These are phyloP conservation scores for Zygnema circumcarinatum DNA, from an alignment of 139 green algal genomes.

Conservation along the genomic window DNA sequence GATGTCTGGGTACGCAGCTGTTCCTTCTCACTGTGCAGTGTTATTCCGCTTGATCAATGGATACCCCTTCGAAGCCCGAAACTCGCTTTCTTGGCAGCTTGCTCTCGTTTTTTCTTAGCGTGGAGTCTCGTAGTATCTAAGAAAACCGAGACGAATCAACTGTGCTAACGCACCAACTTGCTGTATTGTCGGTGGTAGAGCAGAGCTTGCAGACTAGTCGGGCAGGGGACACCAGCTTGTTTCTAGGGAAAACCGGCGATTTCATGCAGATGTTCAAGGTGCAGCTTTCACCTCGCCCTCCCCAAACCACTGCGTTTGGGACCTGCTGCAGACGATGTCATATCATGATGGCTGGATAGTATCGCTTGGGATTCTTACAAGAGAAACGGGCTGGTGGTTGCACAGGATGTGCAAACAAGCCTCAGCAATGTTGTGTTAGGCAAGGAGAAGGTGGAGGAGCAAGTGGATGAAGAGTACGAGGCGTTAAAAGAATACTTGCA, in stretches of 20 bases:
- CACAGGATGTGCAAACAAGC: constrained; percentile 46
- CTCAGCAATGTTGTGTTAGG: constrained; percentile 51
- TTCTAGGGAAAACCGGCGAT: neutral
- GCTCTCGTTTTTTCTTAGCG: too few species aligned
- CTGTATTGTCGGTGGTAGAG: too few species aligned
- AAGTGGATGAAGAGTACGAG: constrained; percentile 80
- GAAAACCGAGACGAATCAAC: too few species aligned
- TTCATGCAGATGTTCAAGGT: constrained; percentile 60
- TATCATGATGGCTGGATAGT: too few species aligned
- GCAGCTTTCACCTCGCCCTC: neutral
- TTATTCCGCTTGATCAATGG: too few species aligned
- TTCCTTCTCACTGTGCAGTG: too few species aligned
- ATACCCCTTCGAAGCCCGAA: too few species aligned
- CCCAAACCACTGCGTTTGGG: neutral
- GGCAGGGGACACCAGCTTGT: constrained; percentile 1
- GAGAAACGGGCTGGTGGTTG: too few species aligned
- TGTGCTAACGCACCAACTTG: too few species aligned
- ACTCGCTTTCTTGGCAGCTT: too few species aligned
- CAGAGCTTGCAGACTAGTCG: neutral
- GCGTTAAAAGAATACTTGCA: constrained; percentile 76
- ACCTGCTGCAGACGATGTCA: neutral
- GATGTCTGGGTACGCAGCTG: constrained; percentile 74
- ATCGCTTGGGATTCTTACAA: too few species aligned
- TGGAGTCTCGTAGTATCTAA: too few species aligned
- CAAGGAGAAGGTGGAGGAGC: constrained; percentile 38